Base-by-base conservation (phyloP, 768 basidiomycete species). In the Lactarius akahatsu region DNA sequence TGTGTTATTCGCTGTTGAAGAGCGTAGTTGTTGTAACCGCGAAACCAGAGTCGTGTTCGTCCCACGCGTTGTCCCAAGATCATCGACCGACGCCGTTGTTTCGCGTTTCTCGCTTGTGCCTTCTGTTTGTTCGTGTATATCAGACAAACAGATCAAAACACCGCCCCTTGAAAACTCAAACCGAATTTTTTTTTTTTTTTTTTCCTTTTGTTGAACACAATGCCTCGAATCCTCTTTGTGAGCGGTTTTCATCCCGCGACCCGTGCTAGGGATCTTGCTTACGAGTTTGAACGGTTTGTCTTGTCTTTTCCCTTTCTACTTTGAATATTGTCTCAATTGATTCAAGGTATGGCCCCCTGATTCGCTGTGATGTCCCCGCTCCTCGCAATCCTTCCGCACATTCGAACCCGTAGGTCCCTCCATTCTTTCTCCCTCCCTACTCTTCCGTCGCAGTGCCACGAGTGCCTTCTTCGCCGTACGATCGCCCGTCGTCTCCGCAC, bases 311-410 rank as follows among this genome's bases (percentile, higher is more conserved):
- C 59, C 47, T 34, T 1, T 28, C 65, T 57, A 45, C 11, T 16
- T 38, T 1, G 11, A 61, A 8, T n/a, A 26, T 28, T 5, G 28
- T 9, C 50, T 16, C 74, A 94, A 92, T 63, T 0, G 10, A 13
- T 23, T 7, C 23, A 23, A 52, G 50, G 13, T 94, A 82, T 71
- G 92, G 92, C 20, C 89, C 88, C 63, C 82, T 95, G 34, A 84
- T 94, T 67, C 90, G 92, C 66, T 95, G 93, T 78, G 93, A 95
- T 74, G 91, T 95, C 18, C 92, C 92, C 20, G 93, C 92, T 2
- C 90, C 92, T 2, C 86, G 91, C 69, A 90, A 91, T 77, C 86
- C 88, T 0, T 82, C 88, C 69, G 85, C 89, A 20, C 83, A 81
- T 64, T 83, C 88, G 50, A 91, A 90, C 73, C 91, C 92, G 92